Evolutionary conservation across 2,329 filamentous ascomycete genomes (phyloP), one percentile per base, ranked within the genome.

Genomic region (Fusarium gaditjirri): DNA sequence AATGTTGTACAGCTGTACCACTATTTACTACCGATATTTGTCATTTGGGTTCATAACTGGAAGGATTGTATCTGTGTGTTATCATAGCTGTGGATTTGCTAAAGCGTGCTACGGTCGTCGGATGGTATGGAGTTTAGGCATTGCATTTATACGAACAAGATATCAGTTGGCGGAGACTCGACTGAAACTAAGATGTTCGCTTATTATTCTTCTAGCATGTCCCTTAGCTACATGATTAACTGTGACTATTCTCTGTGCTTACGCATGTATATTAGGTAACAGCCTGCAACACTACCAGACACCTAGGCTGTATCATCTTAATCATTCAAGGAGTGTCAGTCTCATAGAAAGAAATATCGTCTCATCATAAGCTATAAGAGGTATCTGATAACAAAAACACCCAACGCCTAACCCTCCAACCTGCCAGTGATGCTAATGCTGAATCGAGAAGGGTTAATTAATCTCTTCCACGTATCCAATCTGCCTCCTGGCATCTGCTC

Each of bases 381-480:
- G 57, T 66, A 68, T 68, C 65, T 55, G 33, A 43, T 35, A 19
- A 63, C 41, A 29, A 49, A 56, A 61, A 13, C 42, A 47, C 61
- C 70, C 5, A 47, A 43, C 73, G 52, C 75, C 74, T n/a, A 41
- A 17, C 54, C 44, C 33, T 13, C 42, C 43, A 60, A 62, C 47
- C 61, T 36, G 38, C 47, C 36, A 63, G 36, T 42, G 29, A 65
- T 42, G 38, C 39, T 35, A 49, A 67, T 58, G 23, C 25, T 50
- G 47, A 46, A 25, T 31, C n/a, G 6, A 17, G 36, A 41, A 54
- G 52, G 38, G 43, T 75, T 75, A 86, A 67, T 84, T 83, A 75
- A 88, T 64, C 80, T 89, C 87, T 52, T 85, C 85, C 36, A 90
- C 83, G 70, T 84, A 89, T n/a, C 88, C 88, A 80, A 89, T 86